These are phyloP conservation scores for Aspergillus nidulans DNA, from an alignment of 495 filamentous ascomycete species.

Conservation along the genomic window DNA sequence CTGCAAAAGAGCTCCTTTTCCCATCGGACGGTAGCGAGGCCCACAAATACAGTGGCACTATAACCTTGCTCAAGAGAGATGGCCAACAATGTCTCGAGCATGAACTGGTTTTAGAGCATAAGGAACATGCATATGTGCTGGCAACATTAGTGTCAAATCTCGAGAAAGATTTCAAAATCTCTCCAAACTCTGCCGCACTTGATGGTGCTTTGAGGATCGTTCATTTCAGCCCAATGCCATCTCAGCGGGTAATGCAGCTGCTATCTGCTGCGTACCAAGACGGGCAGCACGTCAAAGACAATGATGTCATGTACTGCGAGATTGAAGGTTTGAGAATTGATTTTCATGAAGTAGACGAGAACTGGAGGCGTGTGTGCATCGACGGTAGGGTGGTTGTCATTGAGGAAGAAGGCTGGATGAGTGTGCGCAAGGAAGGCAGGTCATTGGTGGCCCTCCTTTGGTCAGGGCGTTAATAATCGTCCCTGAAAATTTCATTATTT, in stretches of 20 bases:
- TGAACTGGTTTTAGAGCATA: slow-evolving; percentile 24
- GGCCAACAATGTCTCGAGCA: slow-evolving; percentile 21
- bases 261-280: slow-evolving; percentile 72
- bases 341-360: slow-evolving; percentile 55
- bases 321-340: slow-evolving; percentile 60
- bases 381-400: slow-evolving; percentile 81
- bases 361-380: slow-evolving; percentile 81
- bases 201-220: slow-evolving; percentile 65
- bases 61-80: slow-evolving; percentile 37
- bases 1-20: slow-evolving; percentile 66
- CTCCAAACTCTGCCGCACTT: slow-evolving; percentile 60
- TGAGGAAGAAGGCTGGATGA: slow-evolving; percentile 66
- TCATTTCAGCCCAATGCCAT: slow-evolving; percentile 62
- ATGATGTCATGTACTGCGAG: slow-evolving; percentile 59
- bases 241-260: slow-evolving; percentile 63
- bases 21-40: slow-evolving; percentile 53
- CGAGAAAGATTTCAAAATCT: slow-evolving; percentile 75
- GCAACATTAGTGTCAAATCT: slow-evolving; percentile 71
- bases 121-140: slow-evolving; percentile 68
- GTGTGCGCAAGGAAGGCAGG: slow-evolving; percentile 45
- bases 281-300: slow-evolving; percentile 64
- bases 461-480: background rate
- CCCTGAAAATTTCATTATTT: too few relatives aligned
- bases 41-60: slow-evolving; percentile 64
- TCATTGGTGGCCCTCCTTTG: slow-evolving; percentile 21